Evolutionary conservation across 768 basidiomycete genomes (phyloP).

Genomic region (Ramaria rubella): DNA sequence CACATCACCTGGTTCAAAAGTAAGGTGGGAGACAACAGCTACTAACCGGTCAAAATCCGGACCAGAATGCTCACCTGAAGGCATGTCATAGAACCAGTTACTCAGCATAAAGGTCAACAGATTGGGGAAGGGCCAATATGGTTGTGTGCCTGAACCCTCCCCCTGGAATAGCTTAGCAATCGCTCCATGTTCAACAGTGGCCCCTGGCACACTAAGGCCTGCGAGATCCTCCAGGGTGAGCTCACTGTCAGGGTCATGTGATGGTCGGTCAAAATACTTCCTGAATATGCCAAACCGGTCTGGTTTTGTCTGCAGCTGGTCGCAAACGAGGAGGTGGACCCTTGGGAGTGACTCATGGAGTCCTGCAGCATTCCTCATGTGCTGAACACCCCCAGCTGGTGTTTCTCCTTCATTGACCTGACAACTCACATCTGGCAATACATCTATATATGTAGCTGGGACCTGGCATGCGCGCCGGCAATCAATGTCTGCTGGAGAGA

Average conservation of each 20-base stretch:
- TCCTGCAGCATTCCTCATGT: too few species aligned
- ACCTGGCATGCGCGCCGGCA: too few species aligned
- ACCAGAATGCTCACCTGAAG: neutral
- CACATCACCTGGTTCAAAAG: neutral
- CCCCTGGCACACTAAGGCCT: neutral
- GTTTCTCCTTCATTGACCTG: too few species aligned
- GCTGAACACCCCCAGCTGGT: too few species aligned
- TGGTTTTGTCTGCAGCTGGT: constrained; percentile 16
- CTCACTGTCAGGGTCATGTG: constrained; percentile 21
- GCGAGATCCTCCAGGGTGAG: constrained; percentile 9
- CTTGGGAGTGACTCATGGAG: too few species aligned
- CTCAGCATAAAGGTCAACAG: neutral
- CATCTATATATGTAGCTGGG: too few species aligned
- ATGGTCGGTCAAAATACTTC: constrained; percentile 20
- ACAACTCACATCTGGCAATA: too few species aligned
- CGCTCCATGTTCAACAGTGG: neutral
- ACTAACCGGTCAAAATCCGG: neutral
- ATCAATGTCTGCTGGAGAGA: too few species aligned
- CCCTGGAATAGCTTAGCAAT: constrained; percentile 12
- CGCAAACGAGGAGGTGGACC: constrained; percentile 14
- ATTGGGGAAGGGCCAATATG: neutral
- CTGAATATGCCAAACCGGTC: constrained; percentile 21
- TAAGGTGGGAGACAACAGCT: neutral
- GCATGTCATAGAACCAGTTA: neutral
- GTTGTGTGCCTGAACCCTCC: neutral